A percentile compares a stretch with the other conserved stretches of the same genome.
Evolutionary conservation across 2,329 filamentous ascomycete genomes (phyloP).

Genomic region (Fusarium secorum): DNA sequence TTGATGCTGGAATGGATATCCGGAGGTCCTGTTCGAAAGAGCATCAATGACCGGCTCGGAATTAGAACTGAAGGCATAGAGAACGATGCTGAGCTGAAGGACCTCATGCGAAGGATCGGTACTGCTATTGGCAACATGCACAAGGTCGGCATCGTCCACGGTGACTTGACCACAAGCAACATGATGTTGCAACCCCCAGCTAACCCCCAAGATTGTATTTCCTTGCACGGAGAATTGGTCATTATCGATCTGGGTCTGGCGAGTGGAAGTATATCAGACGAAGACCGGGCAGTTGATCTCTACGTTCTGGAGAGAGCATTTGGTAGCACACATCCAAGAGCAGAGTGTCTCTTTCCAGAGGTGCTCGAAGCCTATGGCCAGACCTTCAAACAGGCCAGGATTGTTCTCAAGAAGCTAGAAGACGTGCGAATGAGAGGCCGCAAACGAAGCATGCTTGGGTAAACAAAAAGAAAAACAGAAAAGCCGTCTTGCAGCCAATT

Average conservation of each 20-base stretch:
- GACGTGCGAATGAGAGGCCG: slow-evolving; percentile 92
- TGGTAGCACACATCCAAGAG: slow-evolving; percentile 89
- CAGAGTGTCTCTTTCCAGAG: slow-evolving; percentile 77
- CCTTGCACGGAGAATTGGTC: slow-evolving; percentile 76
- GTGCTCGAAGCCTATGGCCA: slow-evolving; percentile 77
- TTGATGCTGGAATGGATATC: slow-evolving; percentile 86
- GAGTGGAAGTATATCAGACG: slow-evolving; percentile 80
- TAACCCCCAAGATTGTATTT: slow-evolving; percentile 30
- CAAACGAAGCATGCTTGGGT: slow-evolving; percentile 97
- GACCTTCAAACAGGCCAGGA: slow-evolving; percentile 76
- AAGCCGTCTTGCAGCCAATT: slow-evolving; percentile 40
- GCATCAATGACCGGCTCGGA: slow-evolving; percentile 73
- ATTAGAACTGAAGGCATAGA: slow-evolving; percentile 50
- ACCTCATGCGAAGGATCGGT: slow-evolving; percentile 76
- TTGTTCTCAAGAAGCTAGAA: slow-evolving; percentile 82
- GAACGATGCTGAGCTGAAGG: slow-evolving; percentile 61
- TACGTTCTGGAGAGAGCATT: slow-evolving; percentile 97
- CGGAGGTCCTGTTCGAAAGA: slow-evolving; percentile 73
- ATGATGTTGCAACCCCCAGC: slow-evolving; percentile 74
- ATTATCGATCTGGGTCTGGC: slow-evolving; percentile 96
- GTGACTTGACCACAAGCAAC: slow-evolving; percentile 97
- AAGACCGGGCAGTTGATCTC: slow-evolving; percentile 93
- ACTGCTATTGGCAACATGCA: slow-evolving; percentile 78
- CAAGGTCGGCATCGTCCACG: slow-evolving; percentile 86
- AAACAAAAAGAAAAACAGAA: slow-evolving; percentile 28